These are phyloP conservation scores for Penicillium glabrum DNA, from an alignment of 2,329 filamentous ascomycete species.

Conservation along the genomic window DNA sequence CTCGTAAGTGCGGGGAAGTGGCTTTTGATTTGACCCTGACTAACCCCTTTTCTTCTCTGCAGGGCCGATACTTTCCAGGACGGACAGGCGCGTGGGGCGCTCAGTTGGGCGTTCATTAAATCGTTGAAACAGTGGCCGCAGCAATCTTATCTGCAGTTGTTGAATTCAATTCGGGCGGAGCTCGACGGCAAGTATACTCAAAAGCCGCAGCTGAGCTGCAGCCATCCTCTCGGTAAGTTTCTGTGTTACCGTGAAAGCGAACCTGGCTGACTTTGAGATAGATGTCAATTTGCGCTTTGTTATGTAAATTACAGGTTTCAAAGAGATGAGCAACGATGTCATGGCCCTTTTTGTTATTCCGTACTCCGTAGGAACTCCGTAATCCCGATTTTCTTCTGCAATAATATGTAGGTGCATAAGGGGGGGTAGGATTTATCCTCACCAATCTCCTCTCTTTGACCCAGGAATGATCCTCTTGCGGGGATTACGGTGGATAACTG, in stretches of 20 bases:
- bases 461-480: background rate
- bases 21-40: background rate
- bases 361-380: background rate
- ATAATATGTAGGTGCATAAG: background rate
- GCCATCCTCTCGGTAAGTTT: constrained; percentile 84
- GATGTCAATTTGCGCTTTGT: constrained; percentile 67
- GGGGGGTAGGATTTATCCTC: background rate
- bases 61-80: constrained; percentile 89
- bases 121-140: constrained; percentile 86
- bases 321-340: constrained; percentile 11
- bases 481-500: background rate
- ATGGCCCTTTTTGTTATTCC: background rate
- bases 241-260: background rate
- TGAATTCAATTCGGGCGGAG: constrained; percentile 91
- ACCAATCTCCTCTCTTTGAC: background rate
- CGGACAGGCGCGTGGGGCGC: constrained; percentile 87
- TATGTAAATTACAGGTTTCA: constrained; percentile 50
- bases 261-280: constrained; percentile 31
- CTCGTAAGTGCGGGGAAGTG: constrained; percentile 29
- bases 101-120: constrained; percentile 95
- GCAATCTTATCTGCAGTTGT: constrained; percentile 89
- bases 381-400: background rate
- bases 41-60: constrained; percentile 3
- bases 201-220: constrained; percentile 94
- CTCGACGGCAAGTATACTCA: constrained; percentile 85